Percentiles rank a stretch among this genome's conserved stretches.
These are phyloP conservation scores for Nepenthes alata DNA, from an alignment of 179 eudicot species.

Conservation along the genomic window DNA sequence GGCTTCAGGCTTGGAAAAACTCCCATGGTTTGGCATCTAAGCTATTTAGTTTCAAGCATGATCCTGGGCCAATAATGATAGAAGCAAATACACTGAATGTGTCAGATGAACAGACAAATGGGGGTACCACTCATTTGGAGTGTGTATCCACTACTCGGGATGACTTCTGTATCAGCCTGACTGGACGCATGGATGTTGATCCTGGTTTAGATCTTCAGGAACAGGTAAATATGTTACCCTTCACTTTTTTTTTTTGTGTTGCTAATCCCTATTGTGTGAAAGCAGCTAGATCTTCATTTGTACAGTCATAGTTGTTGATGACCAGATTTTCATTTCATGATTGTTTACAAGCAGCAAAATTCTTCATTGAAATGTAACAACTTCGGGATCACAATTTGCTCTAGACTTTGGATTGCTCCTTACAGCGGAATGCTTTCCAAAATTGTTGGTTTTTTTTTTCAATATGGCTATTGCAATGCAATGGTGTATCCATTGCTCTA, in stretches of 20 bases:
- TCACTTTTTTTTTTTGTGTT: slow-evolving; percentile 4
- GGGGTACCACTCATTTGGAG: slow-evolving; percentile 29
- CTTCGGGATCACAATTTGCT: no score
- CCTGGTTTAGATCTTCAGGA: slow-evolving; percentile 77
- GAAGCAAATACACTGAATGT: slow-evolving; percentile 31
- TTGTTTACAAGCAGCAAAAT: no score
- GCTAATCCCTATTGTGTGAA: no score
- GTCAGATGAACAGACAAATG: slow-evolving; percentile 37
- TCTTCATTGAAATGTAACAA: no score
- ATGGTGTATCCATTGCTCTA: no score
- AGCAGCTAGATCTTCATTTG: no score
- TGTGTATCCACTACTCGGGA: slow-evolving; percentile 41
- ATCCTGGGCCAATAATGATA: slow-evolving; percentile 30
- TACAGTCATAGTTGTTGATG: no score
- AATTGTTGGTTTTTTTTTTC: no score
- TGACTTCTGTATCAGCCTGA: slow-evolving; percentile 27
- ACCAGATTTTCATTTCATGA: no score
- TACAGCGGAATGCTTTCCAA: no score
- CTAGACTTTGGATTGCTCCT: no score
- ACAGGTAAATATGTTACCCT: slow-evolving; percentile 41
- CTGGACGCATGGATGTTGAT: slow-evolving; percentile 41
- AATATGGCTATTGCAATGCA: no score
- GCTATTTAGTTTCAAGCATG: slow-evolving; percentile 54
- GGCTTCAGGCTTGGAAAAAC: slow-evolving; percentile 57
- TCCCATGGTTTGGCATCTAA: slow-evolving; percentile 74